Evolutionary conservation across 2,329 filamentous ascomycete genomes (phyloP).

Genomic region (Ceratocystis papillata): DNA sequence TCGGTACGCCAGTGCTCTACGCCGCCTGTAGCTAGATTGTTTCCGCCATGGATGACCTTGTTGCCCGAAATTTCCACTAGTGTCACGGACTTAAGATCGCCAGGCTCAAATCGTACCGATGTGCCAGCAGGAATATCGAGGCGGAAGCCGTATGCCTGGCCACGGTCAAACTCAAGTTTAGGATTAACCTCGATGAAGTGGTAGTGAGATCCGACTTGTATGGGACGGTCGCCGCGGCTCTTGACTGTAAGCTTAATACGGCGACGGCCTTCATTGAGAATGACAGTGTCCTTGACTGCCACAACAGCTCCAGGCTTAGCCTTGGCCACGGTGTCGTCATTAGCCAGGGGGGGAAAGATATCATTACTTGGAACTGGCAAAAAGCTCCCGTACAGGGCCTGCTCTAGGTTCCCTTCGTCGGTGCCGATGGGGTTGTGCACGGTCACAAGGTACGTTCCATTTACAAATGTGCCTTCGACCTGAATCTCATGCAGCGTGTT

Average conservation of each 20-base stretch:
- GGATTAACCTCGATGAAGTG: conserved; percentile 95
- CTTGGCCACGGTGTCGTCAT: conserved; percentile 36
- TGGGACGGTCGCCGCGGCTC: conserved; percentile 77
- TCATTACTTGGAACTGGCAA: conserved; percentile 62
- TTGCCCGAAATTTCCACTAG: conserved; percentile 80
- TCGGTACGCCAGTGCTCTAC: conserved; percentile 54
- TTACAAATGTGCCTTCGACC: conserved; percentile 87
- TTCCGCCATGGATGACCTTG: conserved; percentile 73
- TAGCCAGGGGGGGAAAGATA: conserved; percentile 54
- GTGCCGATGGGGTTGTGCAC: conserved; percentile 81
- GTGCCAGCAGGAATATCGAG: conserved; percentile 87
- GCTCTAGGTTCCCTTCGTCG: conserved; percentile 76
- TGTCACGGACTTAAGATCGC: conserved; percentile 80
- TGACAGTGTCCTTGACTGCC: conserved; percentile 55
- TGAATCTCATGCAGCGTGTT: conserved; percentile 72
- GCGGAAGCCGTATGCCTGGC: conserved; percentile 69
- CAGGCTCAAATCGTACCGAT: conserved; percentile 86
- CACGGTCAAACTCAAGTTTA: conserved; percentile 75
- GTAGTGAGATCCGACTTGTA: conserved; percentile 91
- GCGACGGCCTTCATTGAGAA: conserved; percentile 62
- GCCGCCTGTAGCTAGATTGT: conserved; percentile 60
- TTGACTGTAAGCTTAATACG: conserved; percentile 66
- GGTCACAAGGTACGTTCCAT: conserved; percentile 86
- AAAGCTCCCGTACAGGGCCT: conserved; percentile 84
- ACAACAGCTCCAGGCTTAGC: conserved; percentile 73